A percentile compares a stretch with the other conserved stretches of the same genome.
Conservation (phyloP, 2,329 filamentous ascomycete genomes). For the Phialocephala sp. region DNA sequence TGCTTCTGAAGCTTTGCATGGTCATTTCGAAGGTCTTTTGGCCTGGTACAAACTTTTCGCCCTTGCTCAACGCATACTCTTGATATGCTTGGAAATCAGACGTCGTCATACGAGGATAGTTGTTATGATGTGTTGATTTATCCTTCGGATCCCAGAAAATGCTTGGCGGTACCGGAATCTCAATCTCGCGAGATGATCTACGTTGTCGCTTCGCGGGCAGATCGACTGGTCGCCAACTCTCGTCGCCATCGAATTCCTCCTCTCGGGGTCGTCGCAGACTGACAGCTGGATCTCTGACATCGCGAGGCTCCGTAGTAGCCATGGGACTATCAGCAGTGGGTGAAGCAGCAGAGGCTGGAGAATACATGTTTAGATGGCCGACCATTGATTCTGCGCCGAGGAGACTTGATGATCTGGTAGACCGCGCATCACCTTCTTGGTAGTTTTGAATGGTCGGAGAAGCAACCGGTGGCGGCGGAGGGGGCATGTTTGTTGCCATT, state of each 20-base stretch:
- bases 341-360: conserved; percentile 36
- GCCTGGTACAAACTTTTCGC: conserved; percentile 60
- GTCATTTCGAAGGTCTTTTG: conserved; percentile 50
- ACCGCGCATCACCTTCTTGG: conserved; percentile 21
- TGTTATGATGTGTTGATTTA: conserved; percentile 61
- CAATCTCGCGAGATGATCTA: conserved; percentile 61
- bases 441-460: conserved; percentile 11
- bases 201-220: conserved; percentile 53
- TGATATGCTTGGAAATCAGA: conserved; percentile 62
- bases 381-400: conserved; percentile 43
- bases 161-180: conserved; percentile 60
- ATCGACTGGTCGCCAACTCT: conserved; percentile 35
- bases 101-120: conserved; percentile 69
- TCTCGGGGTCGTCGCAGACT: conserved; percentile 43
- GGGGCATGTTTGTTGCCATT: conserved; percentile 28
- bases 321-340: conserved; percentile 25
- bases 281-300: conserved; percentile 21
- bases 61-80: conserved; percentile 54
- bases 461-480: conserved; percentile 17
- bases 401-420: conserved; percentile 38
- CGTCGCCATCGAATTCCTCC: conserved; percentile 34
- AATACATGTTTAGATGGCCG: conserved; percentile 42
- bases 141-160: conserved; percentile 63
- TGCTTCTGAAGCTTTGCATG: conserved; percentile 40
- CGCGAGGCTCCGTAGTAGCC: conserved; percentile 16